phyloP scores from a whole-genome alignment of 257 asterid genomes.

The Mitragyna speciosa region DNA sequence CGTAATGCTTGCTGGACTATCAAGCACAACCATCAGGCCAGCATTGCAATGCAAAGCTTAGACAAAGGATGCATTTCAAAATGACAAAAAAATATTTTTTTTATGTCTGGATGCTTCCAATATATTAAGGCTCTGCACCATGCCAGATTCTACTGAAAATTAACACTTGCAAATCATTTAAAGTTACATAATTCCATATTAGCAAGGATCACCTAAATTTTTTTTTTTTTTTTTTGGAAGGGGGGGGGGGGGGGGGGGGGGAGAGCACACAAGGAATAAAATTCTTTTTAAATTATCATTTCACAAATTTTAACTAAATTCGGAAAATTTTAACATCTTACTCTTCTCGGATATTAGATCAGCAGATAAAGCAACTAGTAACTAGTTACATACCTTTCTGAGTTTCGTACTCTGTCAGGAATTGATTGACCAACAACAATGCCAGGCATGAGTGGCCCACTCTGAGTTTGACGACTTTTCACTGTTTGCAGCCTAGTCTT shows the following conservation, averaged over 20 bases:
- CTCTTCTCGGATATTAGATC: constrained; percentile 15
- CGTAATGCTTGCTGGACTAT: background rate
- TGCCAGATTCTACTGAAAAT: background rate
- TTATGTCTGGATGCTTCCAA: background rate
- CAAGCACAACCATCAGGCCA: background rate
- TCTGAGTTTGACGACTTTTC: constrained; percentile 74
- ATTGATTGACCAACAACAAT: constrained; percentile 56
- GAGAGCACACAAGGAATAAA: background rate
- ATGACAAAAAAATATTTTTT: background rate
- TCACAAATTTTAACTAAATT: background rate
- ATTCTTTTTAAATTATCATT: background rate
- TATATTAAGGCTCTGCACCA: background rate
- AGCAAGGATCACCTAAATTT: background rate
- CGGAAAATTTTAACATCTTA: background rate
- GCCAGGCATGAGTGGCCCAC: constrained; percentile 92
- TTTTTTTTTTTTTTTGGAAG: too few species aligned
- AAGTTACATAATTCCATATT: background rate
- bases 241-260: background rate
- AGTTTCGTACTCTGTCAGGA: constrained; percentile 60
- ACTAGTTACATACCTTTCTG: constrained; percentile 60
- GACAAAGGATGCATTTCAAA: background rate
- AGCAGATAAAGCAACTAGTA: constrained; percentile 24
- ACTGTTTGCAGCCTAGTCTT: constrained; percentile 53
- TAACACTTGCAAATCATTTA: background rate
- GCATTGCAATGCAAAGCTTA: background rate